These are phyloP conservation scores for Phaeoacremonium minimum DNA, from an alignment of 2,329 filamentous ascomycete species.

Conservation along the genomic window DNA sequence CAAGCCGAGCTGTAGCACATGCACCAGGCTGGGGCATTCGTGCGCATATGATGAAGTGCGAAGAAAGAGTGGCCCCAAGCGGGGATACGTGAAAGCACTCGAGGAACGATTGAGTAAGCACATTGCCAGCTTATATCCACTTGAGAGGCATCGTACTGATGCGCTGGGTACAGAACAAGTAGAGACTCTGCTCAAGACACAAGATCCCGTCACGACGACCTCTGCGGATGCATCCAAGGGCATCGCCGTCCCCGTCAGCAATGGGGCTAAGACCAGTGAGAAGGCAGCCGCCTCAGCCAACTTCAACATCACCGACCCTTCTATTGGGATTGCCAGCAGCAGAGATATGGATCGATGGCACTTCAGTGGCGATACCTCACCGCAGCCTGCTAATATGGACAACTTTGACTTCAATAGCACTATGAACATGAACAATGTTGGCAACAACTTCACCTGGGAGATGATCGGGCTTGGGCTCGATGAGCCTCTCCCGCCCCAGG, in stretches of 20 bases:
- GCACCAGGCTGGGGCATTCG: slow-evolving; percentile 77
- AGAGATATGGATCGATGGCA: slow-evolving; percentile 51
- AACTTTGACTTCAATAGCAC: slow-evolving; percentile 53
- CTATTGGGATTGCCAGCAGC: slow-evolving; percentile 40
- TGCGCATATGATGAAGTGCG: slow-evolving; percentile 90
- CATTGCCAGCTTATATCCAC: no score
- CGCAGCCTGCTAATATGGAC: slow-evolving; percentile 40
- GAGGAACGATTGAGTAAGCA: slow-evolving; percentile 84
- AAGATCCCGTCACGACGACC: slow-evolving; percentile 47
- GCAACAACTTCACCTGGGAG: slow-evolving; percentile 72
- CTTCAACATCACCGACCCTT: slow-evolving; percentile 39
- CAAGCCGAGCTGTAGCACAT: slow-evolving; percentile 83
- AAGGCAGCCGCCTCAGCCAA: slow-evolving; percentile 25
- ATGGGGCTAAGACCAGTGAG: slow-evolving; percentile 20
- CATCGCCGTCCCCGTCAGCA: slow-evolving; percentile 23
- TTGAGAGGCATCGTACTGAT: no score
- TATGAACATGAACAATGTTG: slow-evolving; percentile 45
- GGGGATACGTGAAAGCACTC: slow-evolving; percentile 89
- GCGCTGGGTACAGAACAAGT: slow-evolving; percentile 80
- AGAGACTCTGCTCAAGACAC: slow-evolving; percentile 81
- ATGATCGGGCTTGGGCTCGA: slow-evolving; percentile 58
- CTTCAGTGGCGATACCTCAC: slow-evolving; percentile 49
- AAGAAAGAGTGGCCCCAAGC: slow-evolving; percentile 90
- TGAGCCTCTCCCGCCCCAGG: slow-evolving; percentile 54
- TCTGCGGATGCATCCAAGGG: slow-evolving; percentile 29